Evolutionary conservation across 148 eudicot species (phyloP).

Genomic region (Polygonum aviculare): DNA sequence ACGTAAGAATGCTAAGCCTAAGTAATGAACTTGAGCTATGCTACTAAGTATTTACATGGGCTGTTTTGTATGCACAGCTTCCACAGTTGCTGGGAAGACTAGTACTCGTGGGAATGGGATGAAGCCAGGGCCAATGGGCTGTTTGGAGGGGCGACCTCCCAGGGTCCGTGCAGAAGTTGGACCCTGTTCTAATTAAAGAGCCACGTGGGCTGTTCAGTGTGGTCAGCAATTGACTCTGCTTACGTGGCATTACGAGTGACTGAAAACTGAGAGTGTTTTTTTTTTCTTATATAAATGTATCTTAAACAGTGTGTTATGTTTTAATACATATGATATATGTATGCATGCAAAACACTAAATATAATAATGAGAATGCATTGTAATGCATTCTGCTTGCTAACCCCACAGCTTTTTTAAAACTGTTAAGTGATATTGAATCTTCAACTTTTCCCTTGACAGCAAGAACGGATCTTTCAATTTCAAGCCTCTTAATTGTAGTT

Average conservation of each 20-base stretch:
- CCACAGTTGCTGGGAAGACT: constrained; percentile 32
- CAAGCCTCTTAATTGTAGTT: neutral
- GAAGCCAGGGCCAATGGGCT: constrained; percentile 30
- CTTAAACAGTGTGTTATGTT: neutral
- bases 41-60: neutral
- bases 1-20: constrained; percentile 25
- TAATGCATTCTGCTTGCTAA: too few relatives aligned
- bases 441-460: too few relatives aligned
- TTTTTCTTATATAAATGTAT: neutral
- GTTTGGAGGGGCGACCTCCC: neutral
- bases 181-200: neutral
- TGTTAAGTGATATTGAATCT: too few relatives aligned
- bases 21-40: neutral
- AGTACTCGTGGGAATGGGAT: constrained; percentile 27
- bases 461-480: neutral
- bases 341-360: neutral
- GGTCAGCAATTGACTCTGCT: too few relatives aligned
- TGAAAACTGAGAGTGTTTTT: neutral
- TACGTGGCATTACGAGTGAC: neutral
- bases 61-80: constrained; percentile 25
- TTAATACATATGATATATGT: neutral
- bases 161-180: neutral
- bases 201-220: too few relatives aligned
- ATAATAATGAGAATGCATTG: neutral
- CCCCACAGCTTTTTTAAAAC: too few relatives aligned